Conservation (phyloP, 2,329 filamentous ascomycete genomes). For the Didymella arachidicola region DNA sequence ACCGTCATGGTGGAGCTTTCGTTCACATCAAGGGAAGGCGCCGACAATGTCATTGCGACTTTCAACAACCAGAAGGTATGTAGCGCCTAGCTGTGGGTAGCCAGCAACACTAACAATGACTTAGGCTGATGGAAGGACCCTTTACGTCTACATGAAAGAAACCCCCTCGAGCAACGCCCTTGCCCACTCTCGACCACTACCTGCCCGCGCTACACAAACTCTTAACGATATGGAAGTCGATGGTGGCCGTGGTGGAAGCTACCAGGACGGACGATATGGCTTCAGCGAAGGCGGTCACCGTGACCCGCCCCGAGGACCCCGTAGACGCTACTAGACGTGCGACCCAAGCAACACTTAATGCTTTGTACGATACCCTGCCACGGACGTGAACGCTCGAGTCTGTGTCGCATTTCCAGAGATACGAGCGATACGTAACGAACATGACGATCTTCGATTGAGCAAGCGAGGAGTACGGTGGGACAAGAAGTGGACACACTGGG, state of each 20-base stretch:
- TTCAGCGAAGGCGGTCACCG: conserved; percentile 45
- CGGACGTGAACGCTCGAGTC: conserved; percentile 12
- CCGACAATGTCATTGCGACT: conserved; percentile 74
- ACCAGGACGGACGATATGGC: conserved; percentile 56
- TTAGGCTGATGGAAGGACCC: conserved; percentile 77
- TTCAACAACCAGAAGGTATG: conserved; percentile 81
- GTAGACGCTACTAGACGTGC: conserved; percentile 41
- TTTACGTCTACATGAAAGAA: conserved; percentile 76
- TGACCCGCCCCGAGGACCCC: conserved; percentile 45
- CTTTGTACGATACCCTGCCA: conserved; percentile 40
- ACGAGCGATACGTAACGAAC: not conserved
- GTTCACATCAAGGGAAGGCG: conserved; percentile 75
- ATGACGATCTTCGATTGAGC: not conserved
- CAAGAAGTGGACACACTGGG: not conserved
- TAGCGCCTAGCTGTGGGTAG: conserved; percentile 11
- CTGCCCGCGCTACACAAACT: conserved; percentile 32
- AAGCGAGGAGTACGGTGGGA: conserved; percentile 6
- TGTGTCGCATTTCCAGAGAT: not conserved
- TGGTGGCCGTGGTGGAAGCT: conserved; percentile 45
- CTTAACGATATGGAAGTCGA: conserved; percentile 56
- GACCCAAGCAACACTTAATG: conserved; percentile 15
- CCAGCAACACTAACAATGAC: conserved; percentile 20
- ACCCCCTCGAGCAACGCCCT: conserved; percentile 40
- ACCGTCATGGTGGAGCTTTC: conserved; percentile 80
- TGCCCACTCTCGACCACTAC: conserved; percentile 41